Base-by-base conservation (phyloP, 768 basidiomycete species). In the Lactarius trivialis region DNA sequence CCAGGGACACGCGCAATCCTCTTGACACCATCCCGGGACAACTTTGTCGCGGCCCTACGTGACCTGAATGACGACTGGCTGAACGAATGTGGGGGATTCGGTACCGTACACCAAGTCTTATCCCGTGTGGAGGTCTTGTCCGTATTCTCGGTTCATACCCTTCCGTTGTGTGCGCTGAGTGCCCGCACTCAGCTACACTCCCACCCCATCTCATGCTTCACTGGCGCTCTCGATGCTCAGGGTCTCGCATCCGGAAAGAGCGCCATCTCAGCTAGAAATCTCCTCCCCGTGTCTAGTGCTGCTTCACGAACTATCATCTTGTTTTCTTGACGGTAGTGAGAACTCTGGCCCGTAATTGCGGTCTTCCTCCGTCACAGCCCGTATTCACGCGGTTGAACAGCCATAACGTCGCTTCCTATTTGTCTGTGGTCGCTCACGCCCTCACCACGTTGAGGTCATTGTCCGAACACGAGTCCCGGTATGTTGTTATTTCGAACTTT, bases 11-110 rank as follows among this genome's bases (percentile, higher is more conserved):
- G 73, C 50, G 73, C 77, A 0, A 58, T 90, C 21, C 69, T 89
- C 55, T 67, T 89, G 32, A 75, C 83, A 21, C 80, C 86, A 0
- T 83, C 81, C 9, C 81, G 80, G 51, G 62, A 74, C n/a, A 65
- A 68, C 15, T 73, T 86, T 60, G 68, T 74, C 12, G 59, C 72
- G 0, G 72, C 76, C 24, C 74, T 91, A 26, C 70, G 70, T 55
- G 72, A 74, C 5, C 77, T 80, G 68, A 78, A 80, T 59, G 88
- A 89, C 68, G 74, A 71, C 15, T 75, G 74, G 73, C 61, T 77
- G 5, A 67, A 64, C 21, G 60, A 66, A 43, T 70, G 70, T 41
- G 68, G 71, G 26, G 73, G 74, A 6, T 64, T 69, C 48, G 76
- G 76, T 7, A 39, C 57, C 3, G 68, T 67, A 3, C 60, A 67